Percentiles rank a stretch among this genome's conserved stretches.
These are phyloP conservation scores for Nymphaea colorata DNA, from an alignment of 164 flowering plant genomes.

Conservation along the genomic window DNA sequence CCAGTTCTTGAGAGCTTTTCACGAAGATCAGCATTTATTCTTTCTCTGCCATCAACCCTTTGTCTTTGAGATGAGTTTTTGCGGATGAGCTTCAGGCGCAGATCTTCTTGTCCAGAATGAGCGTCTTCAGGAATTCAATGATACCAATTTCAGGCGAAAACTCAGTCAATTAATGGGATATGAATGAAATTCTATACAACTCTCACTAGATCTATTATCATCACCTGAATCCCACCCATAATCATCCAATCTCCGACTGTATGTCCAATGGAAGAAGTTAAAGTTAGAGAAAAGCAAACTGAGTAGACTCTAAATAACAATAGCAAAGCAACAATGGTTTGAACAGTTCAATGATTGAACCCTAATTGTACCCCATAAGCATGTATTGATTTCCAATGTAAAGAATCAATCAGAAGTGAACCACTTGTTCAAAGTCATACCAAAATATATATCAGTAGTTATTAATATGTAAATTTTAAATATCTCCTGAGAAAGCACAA, in stretches of 20 bases:
- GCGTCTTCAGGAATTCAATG: constrained; percentile 26
- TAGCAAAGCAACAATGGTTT: not conserved
- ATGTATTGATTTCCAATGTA: too few species aligned
- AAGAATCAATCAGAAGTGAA: too few species aligned
- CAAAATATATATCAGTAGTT: too few species aligned
- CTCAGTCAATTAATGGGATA: not conserved
- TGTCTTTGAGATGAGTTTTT: constrained; percentile 25
- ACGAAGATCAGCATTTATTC: constrained; percentile 39
- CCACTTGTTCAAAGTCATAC: too few species aligned
- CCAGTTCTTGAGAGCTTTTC: constrained; percentile 44
- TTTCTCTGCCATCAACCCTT: constrained; percentile 12
- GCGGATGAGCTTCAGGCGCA: constrained; percentile 57
- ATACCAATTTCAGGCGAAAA: constrained; percentile 9
- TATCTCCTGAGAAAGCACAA: too few species aligned
- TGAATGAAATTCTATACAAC: not conserved
- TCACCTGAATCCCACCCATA: not conserved
- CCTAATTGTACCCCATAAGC: too few species aligned
- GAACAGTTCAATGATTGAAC: not conserved
- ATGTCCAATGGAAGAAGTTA: not conserved
- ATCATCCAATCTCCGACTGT: not conserved
- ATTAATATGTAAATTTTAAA: too few species aligned
- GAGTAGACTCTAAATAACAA: too few species aligned
- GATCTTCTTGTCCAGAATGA: constrained; percentile 39
- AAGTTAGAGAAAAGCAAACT: not conserved
- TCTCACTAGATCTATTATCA: not conserved